These are phyloP conservation scores for Trichopus zeylanicus DNA, from an alignment of 116 monocot genomes.

Conservation along the genomic window DNA sequence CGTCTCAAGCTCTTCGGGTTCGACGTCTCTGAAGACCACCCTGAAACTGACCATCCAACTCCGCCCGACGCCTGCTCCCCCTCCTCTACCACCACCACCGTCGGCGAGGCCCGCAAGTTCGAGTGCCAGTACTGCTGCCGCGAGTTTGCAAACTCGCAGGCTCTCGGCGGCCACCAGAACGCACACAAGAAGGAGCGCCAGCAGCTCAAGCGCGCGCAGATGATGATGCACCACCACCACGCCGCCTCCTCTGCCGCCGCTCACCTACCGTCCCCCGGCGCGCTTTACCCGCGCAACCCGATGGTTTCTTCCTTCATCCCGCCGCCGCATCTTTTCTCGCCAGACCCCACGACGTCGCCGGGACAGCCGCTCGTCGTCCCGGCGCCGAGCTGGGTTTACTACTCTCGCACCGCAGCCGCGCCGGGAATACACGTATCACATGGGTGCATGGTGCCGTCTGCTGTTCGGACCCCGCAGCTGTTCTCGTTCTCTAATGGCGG, in stretches of 20 bases:
- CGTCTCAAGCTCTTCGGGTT: conserved; percentile 63
- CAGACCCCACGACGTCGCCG: conserved; percentile 9
- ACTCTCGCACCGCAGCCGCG: conserved; percentile 6
- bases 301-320: conserved; percentile 25
- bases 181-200: conserved; percentile 94
- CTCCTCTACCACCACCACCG: conserved; percentile 13
- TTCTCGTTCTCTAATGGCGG: background rate
- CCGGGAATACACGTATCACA: conserved; percentile 17
- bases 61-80: conserved; percentile 3
- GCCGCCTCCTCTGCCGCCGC: conserved; percentile 3
- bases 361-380: background rate
- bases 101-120: conserved; percentile 31
- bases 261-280: conserved; percentile 1
- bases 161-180: conserved; percentile 96
- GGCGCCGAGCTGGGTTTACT: conserved; percentile 14
- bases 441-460: conserved; percentile 16
- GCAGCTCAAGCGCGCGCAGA: conserved; percentile 52
- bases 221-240: conserved; percentile 19
- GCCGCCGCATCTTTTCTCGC: conserved; percentile 20
- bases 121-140: conserved; percentile 97
- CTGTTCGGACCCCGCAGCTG: background rate
- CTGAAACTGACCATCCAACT: conserved; percentile 1
- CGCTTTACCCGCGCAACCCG: conserved; percentile 15
- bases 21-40: conserved; percentile 39
- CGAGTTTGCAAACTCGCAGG: conserved; percentile 92